phyloP scores from a whole-genome alignment of 2,329 filamentous ascomycete species.

The Claviceps maximensis region DNA sequence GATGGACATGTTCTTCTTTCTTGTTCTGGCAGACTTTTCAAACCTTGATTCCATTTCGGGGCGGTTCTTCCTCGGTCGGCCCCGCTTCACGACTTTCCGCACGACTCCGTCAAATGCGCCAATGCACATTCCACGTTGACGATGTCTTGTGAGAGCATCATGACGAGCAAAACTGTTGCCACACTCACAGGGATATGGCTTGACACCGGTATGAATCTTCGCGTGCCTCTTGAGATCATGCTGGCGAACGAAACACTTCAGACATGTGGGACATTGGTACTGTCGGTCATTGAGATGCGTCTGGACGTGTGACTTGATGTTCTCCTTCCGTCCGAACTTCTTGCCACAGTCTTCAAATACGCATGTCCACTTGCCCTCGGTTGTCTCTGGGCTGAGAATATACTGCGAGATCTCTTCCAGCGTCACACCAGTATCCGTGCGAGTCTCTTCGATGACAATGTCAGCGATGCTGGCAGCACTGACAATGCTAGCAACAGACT shows the following conservation, averaged over 20 bases:
- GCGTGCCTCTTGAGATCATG: slow-evolving; percentile 95
- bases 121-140: slow-evolving; percentile 91
- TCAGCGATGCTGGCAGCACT: slow-evolving; percentile 47
- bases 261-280: slow-evolving; percentile 84
- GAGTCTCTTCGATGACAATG: slow-evolving; percentile 52
- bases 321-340: slow-evolving; percentile 91
- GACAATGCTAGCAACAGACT: slow-evolving; percentile 44
- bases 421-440: slow-evolving; percentile 71
- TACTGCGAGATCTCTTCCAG: slow-evolving; percentile 68
- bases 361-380: slow-evolving; percentile 70
- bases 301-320: slow-evolving; percentile 97
- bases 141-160: slow-evolving; percentile 85
- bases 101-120: slow-evolving; percentile 77
- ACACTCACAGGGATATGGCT: slow-evolving; percentile 89
- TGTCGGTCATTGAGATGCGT: slow-evolving; percentile 95
- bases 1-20: slow-evolving; percentile 40
- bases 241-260: slow-evolving; percentile 92
- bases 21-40: slow-evolving; percentile 41
- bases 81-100: slow-evolving; percentile 47
- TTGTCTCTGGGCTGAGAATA: slow-evolving; percentile 58
- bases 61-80: slow-evolving; percentile 47
- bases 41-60: slow-evolving; percentile 43
- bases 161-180: slow-evolving; percentile 91
- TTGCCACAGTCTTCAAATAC: slow-evolving; percentile 70
- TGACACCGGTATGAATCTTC: slow-evolving; percentile 93